Base-by-base conservation (phyloP, 2,329 filamentous ascomycete species). In the Stagonosporopsis rhizophila region DNA sequence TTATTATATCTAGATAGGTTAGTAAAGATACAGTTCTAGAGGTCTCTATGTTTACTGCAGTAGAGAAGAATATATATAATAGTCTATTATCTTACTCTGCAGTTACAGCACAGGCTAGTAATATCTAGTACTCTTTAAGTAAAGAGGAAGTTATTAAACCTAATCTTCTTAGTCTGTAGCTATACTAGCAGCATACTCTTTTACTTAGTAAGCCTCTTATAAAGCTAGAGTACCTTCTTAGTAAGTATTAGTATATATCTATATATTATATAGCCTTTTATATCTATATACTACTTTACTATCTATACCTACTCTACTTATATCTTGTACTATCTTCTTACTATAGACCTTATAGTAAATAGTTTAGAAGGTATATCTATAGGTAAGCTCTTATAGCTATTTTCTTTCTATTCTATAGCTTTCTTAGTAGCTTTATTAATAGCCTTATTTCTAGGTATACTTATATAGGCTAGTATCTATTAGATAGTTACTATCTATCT, bases 391-490 rank as follows among this genome's bases (percentile, higher is more conserved):
- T 28, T 53, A 37, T 46, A 34, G 17, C 49, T 34, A 42, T 61
- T 41, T 35, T 58, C 40, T 46, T 65, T 66, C 50, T 56, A 54
- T 41, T 55, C 56, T 6, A 60, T 61, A 23, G 61, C 64, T 51
- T 65, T 56, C 52, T 69, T 41, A 22, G 39, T 22, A 62, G 63
- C 57, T 28, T 17, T 55, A 50, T 59, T 50, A 2, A 40, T 45
- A 14, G 45, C 51, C 41, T 59, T 50, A 40, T 54, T 55, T 35
- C 56, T 50, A 15, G 45, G 44, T 28, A 56, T 52, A 22, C 50
- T 42, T 19, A 47, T 35, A 30, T 59, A n/a, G 38, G 52, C 56
- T 30, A 32, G 54, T 48, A 61, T 48, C 56, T 37, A 62, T 55
- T 40, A 15, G 49, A 62, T 39, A 32, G 15, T 50, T 19, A 57